Evolutionary conservation across 2,329 filamentous ascomycete genomes (phyloP).

Genomic region (Ophiobolus disseminans): DNA sequence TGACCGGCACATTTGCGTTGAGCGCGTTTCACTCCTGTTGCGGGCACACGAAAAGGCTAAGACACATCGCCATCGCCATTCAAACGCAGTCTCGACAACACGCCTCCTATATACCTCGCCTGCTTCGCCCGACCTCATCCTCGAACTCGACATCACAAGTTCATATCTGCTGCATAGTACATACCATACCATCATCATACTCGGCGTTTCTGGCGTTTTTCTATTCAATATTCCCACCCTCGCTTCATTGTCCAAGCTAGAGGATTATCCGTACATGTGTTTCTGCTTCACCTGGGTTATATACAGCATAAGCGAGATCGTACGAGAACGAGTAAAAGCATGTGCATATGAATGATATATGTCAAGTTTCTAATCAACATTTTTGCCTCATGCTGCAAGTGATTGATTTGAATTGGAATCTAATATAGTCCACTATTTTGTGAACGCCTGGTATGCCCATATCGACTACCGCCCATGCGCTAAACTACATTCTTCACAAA

Average conservation of each 20-base stretch:
- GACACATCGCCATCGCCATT: too few species aligned
- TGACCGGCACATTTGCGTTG: too few species aligned
- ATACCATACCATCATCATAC: background rate
- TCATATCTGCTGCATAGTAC: slow-evolving; percentile 8
- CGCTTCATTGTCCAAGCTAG: background rate
- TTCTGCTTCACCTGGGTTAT: background rate
- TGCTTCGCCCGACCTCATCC: background rate
- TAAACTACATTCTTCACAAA: slow-evolving; percentile 56
- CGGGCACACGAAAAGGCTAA: too few species aligned
- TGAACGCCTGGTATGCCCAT: too few species aligned
- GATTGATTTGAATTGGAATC: too few species aligned
- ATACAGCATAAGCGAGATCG: background rate
- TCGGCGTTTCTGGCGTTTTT: slow-evolving; percentile 2
- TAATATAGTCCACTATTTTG: too few species aligned
- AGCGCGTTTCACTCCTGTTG: too few species aligned
- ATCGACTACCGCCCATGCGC: background rate
- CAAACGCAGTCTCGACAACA: too few species aligned
- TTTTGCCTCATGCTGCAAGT: too few species aligned
- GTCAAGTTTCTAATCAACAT: too few species aligned
- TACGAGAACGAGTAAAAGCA: background rate
- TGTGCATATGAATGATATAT: background rate
- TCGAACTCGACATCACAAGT: background rate
- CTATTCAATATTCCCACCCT: slow-evolving; percentile 4
- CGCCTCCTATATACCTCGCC: background rate
- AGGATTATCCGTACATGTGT: background rate